Base-by-base conservation (phyloP, 2,329 filamentous ascomycete species). In the Ophiocordyceps camponoti-saundersi region DNA sequence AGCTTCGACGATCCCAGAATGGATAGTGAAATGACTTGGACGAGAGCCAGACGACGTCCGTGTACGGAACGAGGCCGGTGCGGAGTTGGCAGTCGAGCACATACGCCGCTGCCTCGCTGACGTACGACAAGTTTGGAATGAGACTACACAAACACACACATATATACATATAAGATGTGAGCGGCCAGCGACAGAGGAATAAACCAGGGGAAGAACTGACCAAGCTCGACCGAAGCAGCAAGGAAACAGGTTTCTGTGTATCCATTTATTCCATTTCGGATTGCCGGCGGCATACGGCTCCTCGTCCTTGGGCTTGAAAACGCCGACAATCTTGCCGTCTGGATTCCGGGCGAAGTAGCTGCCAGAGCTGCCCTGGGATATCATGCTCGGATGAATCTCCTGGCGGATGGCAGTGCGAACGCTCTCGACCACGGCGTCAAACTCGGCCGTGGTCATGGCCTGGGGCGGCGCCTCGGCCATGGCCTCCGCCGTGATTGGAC, bases 181-280 rank as follows among this genome's bases (percentile, higher is more conserved):
- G 13, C 16, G 26, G 16, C 41, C 11, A 23, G 16, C 12, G 23
- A 29, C 6, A 43, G 10, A 26, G 5, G 7, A 29, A 11, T 4
- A 23, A 10, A 23, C 22, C 12, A 21, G 12, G 18, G 3, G 10
- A 8, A 42, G 6, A 32, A 61, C 71, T 46, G 62, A 79, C 75
- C 88, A 96, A 43, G 90, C 89, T 57, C 92, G 75, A 18, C 92
- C 92, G 57, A 98, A 98, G 64, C 86, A 95, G 67, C 93, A 98
- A 10, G 92, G 92, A 56, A 98, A 96, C 53, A 98, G 62, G 61
- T 98, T 98, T 52, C 92, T 76, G 63, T 98, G 92, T 68, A 98
- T 89, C 92, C 92, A 98, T 66, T 98, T 98, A 56, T 93, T 96
- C 90, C 90, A 96, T 63, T 98, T 98, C 6, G 92, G 92, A 60